phyloP scores from a whole-genome alignment of 352 stramenopile species.

The Globisporangium irregulare region DNA sequence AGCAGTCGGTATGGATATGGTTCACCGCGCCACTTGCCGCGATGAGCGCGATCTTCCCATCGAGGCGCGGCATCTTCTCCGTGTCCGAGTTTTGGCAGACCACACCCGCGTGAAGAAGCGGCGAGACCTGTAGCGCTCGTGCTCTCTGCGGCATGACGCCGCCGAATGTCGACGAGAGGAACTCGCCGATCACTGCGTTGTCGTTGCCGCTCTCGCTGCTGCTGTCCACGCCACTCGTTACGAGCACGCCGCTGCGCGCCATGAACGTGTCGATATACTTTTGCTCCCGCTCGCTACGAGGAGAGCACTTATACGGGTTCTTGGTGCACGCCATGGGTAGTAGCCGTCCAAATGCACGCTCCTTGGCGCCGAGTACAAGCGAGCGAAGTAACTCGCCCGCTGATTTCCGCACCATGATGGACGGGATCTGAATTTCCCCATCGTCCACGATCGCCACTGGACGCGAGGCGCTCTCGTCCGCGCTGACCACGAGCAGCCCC shows the following conservation, averaged over 20 bases:
- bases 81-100: slow-evolving; percentile 21
- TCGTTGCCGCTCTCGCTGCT: slow-evolving; percentile 1
- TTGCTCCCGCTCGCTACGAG: slow-evolving; percentile 23
- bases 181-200: slow-evolving; percentile 32
- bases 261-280: slow-evolving; percentile 35
- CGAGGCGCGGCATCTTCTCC: slow-evolving; percentile 18
- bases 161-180: slow-evolving; percentile 51
- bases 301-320: slow-evolving; percentile 43
- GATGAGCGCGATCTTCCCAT: slow-evolving; percentile 35
- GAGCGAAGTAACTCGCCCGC: slow-evolving; percentile 47
- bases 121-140: slow-evolving; percentile 20
- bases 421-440: slow-evolving; percentile 52
- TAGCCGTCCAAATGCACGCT: slow-evolving; percentile 40
- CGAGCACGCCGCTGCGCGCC: slow-evolving; percentile 37
- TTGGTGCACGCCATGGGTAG: slow-evolving; percentile 56
- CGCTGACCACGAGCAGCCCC: slow-evolving; percentile 49
- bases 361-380: slow-evolving; percentile 15
- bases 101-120: slow-evolving; percentile 21
- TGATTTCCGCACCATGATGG: slow-evolving; percentile 59
- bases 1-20: slow-evolving; percentile 20
- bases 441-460: slow-evolving; percentile 38
- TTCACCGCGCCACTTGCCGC: slow-evolving; percentile 10
- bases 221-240: slow-evolving; percentile 10
- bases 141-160: slow-evolving; percentile 32
- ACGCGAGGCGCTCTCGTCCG: slow-evolving; percentile 35